Evolutionary conservation across 2,329 filamentous ascomycete genomes (phyloP).

Genomic region (Aspergillus carbonarius): DNA sequence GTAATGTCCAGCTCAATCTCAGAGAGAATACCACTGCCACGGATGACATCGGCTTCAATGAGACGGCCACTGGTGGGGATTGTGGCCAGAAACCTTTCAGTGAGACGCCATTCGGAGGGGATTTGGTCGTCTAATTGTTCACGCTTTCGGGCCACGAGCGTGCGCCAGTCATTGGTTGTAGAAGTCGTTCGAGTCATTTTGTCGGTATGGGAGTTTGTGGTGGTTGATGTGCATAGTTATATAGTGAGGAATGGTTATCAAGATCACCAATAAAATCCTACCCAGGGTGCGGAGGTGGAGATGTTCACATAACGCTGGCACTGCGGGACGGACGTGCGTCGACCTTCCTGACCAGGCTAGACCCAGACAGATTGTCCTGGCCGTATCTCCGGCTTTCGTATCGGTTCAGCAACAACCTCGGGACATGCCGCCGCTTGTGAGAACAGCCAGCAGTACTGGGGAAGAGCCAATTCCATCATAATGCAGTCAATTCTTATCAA

Average conservation of each 20-base stretch:
- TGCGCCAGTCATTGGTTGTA: constrained; percentile 19
- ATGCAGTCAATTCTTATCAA: too few relatives aligned
- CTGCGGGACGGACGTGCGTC: not conserved
- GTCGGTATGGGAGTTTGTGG: not conserved
- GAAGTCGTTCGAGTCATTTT: constrained; percentile 2
- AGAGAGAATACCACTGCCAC: constrained; percentile 44
- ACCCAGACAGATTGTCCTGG: too few relatives aligned
- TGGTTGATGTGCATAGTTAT: not conserved
- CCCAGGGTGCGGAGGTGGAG: too few relatives aligned
- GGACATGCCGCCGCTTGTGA: not conserved
- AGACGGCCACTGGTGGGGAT: constrained; percentile 10
- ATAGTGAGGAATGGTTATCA: not conserved
- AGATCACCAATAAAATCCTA: not conserved
- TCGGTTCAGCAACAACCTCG: not conserved
- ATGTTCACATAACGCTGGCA: too few relatives aligned
- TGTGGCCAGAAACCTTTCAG: constrained; percentile 8
- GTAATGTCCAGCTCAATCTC: constrained; percentile 52
- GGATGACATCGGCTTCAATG: constrained; percentile 14
- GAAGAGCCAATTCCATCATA: not conserved
- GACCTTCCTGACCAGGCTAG: not conserved
- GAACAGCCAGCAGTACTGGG: not conserved
- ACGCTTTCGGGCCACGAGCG: constrained; percentile 25
- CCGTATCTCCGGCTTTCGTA: not conserved
- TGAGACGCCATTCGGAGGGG: constrained; percentile 35
- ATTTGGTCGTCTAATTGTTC: constrained; percentile 29